Conservation (phyloP, 257 asterid genomes). For the Voacanga thouarsii region DNA sequence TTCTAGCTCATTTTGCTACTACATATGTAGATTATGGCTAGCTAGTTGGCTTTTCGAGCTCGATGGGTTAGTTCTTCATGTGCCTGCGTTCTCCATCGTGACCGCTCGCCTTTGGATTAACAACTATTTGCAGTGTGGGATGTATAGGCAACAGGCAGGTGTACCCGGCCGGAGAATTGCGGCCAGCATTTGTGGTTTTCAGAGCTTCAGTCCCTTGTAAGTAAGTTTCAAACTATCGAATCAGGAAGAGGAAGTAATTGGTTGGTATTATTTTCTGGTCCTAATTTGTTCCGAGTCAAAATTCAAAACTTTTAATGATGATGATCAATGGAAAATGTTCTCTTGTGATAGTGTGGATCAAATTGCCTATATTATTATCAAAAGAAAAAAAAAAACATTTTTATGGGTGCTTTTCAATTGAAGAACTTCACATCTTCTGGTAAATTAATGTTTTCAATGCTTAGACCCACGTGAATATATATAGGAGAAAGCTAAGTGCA, state of each 20-base stretch:
- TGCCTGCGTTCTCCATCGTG: constrained; percentile 51
- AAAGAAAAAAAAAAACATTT: background rate
- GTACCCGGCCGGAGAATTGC: background rate
- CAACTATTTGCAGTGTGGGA: background rate
- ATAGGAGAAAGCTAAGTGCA: constrained; percentile 1
- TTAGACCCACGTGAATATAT: background rate
- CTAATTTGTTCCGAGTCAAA: background rate
- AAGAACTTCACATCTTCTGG: background rate
- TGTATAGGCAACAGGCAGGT: background rate
- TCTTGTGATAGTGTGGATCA: background rate
- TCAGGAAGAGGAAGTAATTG: background rate
- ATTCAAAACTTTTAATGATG: background rate
- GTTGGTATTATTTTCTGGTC: background rate
- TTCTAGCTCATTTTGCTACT: background rate
- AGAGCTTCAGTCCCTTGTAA: background rate
- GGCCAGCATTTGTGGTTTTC: background rate
- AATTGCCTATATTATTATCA: constrained; percentile 3
- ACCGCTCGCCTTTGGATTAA: constrained; percentile 29
- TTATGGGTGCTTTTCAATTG: background rate
- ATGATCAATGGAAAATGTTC: background rate
- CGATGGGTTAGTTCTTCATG: constrained; percentile 43
- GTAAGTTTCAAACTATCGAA: background rate
- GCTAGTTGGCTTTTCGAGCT: background rate
- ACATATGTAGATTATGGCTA: background rate
- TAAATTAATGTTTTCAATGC: background rate